Conservation (phyloP, 2,329 filamentous ascomycete genomes). For the Colletotrichum paranaense region DNA sequence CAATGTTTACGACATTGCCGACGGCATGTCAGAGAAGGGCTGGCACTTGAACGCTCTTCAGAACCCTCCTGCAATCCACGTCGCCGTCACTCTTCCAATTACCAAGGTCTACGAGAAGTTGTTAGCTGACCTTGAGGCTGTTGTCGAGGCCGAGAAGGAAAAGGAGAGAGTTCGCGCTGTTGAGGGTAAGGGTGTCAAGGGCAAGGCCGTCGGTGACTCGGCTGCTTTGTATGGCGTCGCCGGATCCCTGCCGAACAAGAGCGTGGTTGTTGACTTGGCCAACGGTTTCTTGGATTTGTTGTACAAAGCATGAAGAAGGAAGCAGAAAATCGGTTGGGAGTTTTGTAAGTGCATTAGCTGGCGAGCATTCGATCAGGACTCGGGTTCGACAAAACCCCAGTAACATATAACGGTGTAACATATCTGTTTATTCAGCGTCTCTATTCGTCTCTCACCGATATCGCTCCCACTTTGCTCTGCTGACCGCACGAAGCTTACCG, state of each 20-base stretch:
- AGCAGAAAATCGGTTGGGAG: not conserved
- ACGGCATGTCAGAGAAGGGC: slow-evolving; percentile 83
- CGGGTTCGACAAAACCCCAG: slow-evolving; percentile 5
- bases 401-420: slow-evolving; percentile 14
- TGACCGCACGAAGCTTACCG: not conserved
- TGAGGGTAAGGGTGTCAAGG: slow-evolving; percentile 74
- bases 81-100: slow-evolving; percentile 92
- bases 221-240: slow-evolving; percentile 95
- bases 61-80: slow-evolving; percentile 89
- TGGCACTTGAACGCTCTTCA: slow-evolving; percentile 98
- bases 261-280: slow-evolving; percentile 89
- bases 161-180: slow-evolving; percentile 80
- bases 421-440: slow-evolving; percentile 9
- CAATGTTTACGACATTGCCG: slow-evolving; percentile 93
- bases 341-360: slow-evolving; percentile 29
- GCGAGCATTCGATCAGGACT: slow-evolving; percentile 26
- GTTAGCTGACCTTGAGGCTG: slow-evolving; percentile 76
- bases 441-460: not conserved
- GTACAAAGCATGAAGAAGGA: slow-evolving; percentile 77
- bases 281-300: slow-evolving; percentile 91
- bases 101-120: slow-evolving; percentile 84
- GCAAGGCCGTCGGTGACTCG: slow-evolving; percentile 79
- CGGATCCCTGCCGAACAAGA: slow-evolving; percentile 94
- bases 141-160: slow-evolving; percentile 79
- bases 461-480: not conserved